Percentiles rank a stretch among this genome's conserved stretches.
phyloP scores from a whole-genome alignment of 176 grass and related monocot species.

The Zoysia japonica region DNA sequence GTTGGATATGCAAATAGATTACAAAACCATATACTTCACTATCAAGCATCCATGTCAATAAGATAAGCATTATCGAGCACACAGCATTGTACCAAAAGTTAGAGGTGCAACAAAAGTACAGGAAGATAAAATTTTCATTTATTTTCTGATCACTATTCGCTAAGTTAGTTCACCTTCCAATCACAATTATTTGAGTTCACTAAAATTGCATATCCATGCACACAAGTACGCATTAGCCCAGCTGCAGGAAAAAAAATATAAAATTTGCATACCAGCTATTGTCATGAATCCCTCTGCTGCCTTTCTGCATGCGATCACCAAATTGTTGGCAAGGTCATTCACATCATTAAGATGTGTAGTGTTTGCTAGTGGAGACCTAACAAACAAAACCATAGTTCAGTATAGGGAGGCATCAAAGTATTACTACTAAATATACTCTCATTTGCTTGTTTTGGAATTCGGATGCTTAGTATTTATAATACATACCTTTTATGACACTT shows the following conservation, averaged over 20 bases:
- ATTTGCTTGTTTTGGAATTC: background rate
- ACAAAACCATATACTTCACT: background rate
- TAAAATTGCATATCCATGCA: conserved; percentile 10
- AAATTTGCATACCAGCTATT: conserved; percentile 41
- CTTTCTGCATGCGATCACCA: conserved; percentile 58
- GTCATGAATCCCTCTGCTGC: conserved; percentile 39
- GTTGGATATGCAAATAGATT: conserved; percentile 9
- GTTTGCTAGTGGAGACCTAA: conserved; percentile 67
- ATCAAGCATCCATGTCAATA: conserved; percentile 10
- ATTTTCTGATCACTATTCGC: background rate
- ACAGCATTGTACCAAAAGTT: conserved; percentile 8
- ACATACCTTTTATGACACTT: background rate
- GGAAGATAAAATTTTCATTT: background rate
- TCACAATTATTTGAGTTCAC: conserved; percentile 10
- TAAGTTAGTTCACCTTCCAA: conserved; percentile 22
- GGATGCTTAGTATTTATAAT: background rate
- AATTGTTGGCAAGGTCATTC: conserved; percentile 50
- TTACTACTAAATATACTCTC: conserved; percentile 1
- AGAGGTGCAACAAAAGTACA: background rate
- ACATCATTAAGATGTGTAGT: conserved; percentile 47
- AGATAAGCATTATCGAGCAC: conserved; percentile 2
- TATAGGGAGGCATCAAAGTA: conserved; percentile 30
- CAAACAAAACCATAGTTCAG: conserved; percentile 11
- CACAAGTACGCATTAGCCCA: conserved; percentile 8
- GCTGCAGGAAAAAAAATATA: background rate